phyloP scores from a whole-genome alignment of 306 rosid genomes.

The Medicago arabica region DNA sequence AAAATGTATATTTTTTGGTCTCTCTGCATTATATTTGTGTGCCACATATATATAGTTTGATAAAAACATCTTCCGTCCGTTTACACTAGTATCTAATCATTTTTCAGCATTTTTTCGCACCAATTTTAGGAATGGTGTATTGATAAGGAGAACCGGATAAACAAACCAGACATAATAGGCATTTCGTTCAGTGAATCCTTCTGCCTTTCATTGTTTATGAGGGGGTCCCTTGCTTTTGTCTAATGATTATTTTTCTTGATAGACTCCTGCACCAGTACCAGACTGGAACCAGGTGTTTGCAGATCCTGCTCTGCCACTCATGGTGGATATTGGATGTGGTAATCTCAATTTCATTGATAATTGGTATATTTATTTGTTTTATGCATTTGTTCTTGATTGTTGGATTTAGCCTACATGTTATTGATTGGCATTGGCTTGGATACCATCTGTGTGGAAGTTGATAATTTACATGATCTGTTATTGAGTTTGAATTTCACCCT shows the following conservation, averaged over 20 bases:
- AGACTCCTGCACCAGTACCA: conserved; percentile 75
- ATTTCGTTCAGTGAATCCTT: conserved; percentile 7
- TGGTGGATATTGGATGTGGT: conserved; percentile 96
- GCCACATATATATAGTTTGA: background rate
- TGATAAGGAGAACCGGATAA: background rate
- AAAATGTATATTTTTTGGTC: background rate
- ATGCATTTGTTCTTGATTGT: conserved; percentile 7
- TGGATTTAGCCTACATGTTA: conserved; percentile 14
- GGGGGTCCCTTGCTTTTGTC: conserved; percentile 12
- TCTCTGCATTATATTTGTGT: background rate
- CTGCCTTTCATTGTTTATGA: background rate
- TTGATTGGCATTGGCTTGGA: background rate
- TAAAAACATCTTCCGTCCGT: background rate
- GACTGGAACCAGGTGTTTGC: conserved; percentile 81
- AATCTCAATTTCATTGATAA: conserved; percentile 32
- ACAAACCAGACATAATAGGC: background rate
- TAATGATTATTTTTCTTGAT: conserved; percentile 36
- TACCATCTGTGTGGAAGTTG: conserved; percentile 27
- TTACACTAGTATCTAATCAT: background rate
- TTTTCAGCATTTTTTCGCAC: background rate
- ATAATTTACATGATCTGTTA: conserved; percentile 5
- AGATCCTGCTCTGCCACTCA: conserved; percentile 88
- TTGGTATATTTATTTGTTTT: conserved; percentile 18
- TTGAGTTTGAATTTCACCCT: conserved; percentile 1
- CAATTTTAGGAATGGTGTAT: background rate